Evolutionary conservation across 495 filamentous ascomycete genomes (phyloP), one percentile per base, ranked within the genome.

Genomic region (Penicillium paradoxum): DNA sequence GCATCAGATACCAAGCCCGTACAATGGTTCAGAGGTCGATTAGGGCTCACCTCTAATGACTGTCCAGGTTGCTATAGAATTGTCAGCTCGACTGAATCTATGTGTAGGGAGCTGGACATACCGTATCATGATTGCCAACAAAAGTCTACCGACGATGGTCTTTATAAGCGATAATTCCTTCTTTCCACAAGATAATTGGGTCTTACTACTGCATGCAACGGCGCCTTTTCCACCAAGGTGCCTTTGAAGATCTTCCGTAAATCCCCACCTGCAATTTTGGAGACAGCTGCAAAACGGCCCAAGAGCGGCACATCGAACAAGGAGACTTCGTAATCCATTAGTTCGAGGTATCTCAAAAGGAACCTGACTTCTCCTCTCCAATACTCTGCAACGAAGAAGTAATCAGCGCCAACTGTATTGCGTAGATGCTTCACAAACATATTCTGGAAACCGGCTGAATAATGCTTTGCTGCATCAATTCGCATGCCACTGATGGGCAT

Each of bases 381-480:
- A 61, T 84, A 88, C 59, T 90, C 88, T 18, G 82, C 85, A 5
- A 91, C 83, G 13, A 88, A 65, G 60, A 87, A 87, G 69, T 79
- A 83, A 15, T 81, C 69, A 1, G 68, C 56, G 5, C 79, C 78
- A 36, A 78, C 68, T 0, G 68, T 59, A 6, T 70, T 59, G 24
- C 83, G 73, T 21, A 89, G 53, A 44, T 76, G 66, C 14, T 66
- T 59, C 22, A 87, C 75, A 58, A 88, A 85, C 10, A 81, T 72
- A 29, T 71, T 74, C 19, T 86, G 77, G 58, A 89, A 90, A 3
- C 73, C 71, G 52, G 79, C 78, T 17, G 80, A 84, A 63, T 83
- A 88, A 66, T 91, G 87, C 64, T 87, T 85, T 8, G 82, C 79
- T 22, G 86, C 86, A 63, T 90, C 86, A 19, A 90, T 79, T 33